Percentiles rank a stretch among this genome's conserved stretches.
Conservation (phyloP, 805 yeast species). For the Pichia cabralensis region DNA sequence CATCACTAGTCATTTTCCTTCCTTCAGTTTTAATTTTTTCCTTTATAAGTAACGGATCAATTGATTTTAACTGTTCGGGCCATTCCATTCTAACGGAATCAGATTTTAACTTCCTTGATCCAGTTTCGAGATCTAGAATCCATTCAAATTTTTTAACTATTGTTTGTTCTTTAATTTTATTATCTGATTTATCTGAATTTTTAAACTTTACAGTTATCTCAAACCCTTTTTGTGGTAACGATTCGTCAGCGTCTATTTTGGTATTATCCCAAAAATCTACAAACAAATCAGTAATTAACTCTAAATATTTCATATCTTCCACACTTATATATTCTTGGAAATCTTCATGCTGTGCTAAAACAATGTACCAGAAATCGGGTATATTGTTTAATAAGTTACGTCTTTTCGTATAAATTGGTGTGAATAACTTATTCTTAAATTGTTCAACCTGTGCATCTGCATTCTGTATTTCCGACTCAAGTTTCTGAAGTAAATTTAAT, state of each 20-base stretch:
- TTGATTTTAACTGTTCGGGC: slow-evolving; percentile 53
- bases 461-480: slow-evolving; percentile 37
- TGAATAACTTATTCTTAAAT: slow-evolving; percentile 41
- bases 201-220: slow-evolving; percentile 50
- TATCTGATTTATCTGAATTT: slow-evolving; percentile 36
- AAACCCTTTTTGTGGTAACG: slow-evolving; percentile 32
- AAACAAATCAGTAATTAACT: slow-evolving; percentile 50
- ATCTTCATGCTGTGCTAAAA: slow-evolving; percentile 73
- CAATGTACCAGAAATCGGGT: slow-evolving; percentile 83
- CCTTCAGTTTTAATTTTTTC: slow-evolving; percentile 20
- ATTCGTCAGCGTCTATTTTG: slow-evolving; percentile 17
- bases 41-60: slow-evolving; percentile 45
- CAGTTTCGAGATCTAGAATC: slow-evolving; percentile 35
- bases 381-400: slow-evolving; percentile 41
- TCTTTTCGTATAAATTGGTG: slow-evolving; percentile 49
- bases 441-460: slow-evolving; percentile 55
- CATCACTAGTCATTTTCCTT: slow-evolving; percentile 34
- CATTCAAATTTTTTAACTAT: slow-evolving; percentile 51
- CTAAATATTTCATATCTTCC: slow-evolving; percentile 70
- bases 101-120: slow-evolving; percentile 47
- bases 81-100: slow-evolving; percentile 48
- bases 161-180: slow-evolving; percentile 43
- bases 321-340: slow-evolving; percentile 71
- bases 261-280: slow-evolving; percentile 41
- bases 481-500: slow-evolving; percentile 43